Evolutionary conservation across 2,329 filamentous ascomycete species (phyloP), one percentile per base, ranked within the genome.

Genomic region (Tolypocladium sp.): DNA sequence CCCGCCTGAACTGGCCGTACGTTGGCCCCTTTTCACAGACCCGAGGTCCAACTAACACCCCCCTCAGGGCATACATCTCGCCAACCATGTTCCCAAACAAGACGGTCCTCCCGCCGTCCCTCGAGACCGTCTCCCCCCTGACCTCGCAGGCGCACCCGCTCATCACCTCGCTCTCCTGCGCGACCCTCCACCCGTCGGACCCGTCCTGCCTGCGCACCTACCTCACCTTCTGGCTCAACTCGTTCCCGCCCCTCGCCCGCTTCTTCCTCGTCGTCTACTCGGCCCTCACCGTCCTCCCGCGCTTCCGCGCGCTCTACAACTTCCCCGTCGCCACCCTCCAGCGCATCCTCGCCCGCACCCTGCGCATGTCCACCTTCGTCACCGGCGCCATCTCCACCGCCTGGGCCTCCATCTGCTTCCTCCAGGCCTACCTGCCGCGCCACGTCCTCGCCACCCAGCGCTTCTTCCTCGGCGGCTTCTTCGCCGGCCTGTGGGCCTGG

Each of bases 331-430:
- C 82, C 0, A 83, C 87, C 2, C 73, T 92, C 15, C 89, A 89
- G 69, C 71, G 71, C 5, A 79, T 97, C 13, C 78, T 89, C 1
- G 82, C 85, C 40, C 80, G 81, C 38, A 87, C 93, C 25, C 80
- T 97, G 37, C 84, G 88, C 62, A 86, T 90, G 71, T 87, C 88
- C 0, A 80, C 90, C 5, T 92, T 96, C 67, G 70, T 66, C 37
- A 92, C 92, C 0, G 90, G 90, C 20, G 82, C 90, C n/a, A 86
- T 96, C 60, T 91, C 91, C 17, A 91, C 91, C 0, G 85, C 86
- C 38, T 99, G 94, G 94, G 92, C 87, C 1, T 88, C 86, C 59
- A 87, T 97, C 65, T 99, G 93, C 76, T 82, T 97, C 68, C 92
- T 97, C 79, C 91, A 96, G 73, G 78, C 82, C 53, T 82, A 88